Base-by-base conservation (phyloP, 352 stramenopile genomes). In the Phytophthora meadii region DNA sequence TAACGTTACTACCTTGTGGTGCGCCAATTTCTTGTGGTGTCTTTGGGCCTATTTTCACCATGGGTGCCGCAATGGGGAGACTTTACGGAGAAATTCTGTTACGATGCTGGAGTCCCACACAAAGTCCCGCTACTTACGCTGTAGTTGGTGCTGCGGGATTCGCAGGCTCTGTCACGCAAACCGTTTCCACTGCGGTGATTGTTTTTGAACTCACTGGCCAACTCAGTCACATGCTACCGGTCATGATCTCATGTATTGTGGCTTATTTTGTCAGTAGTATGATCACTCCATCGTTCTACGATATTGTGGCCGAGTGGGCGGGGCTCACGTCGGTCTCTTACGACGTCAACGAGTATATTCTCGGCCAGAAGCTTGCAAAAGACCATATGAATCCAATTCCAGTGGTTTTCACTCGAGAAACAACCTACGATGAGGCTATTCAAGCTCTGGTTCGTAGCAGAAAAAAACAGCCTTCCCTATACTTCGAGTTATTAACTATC, bases 121-220 rank as follows among this genome's bases (percentile, higher is more conserved):
- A 93, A 61, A 89, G 77, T 1, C 83, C 85, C 14, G 83, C 85
- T 1, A 89, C 87, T 15, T 98, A 97, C 44, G 89, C 94, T 0
- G 82, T 98, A n/a, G 92, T 98, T 2, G 94, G 94, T 0, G 94
- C 93, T 12, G 94, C 94, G n/a, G 87, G 89, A 42, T 97, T 98
- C 54, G 74, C 92, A 6, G 90, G 91, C 0, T 96, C 90, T 0
- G 93, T 94, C 2, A 98, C 94, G 1, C 74, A 94, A 39, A 96
- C 94, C 3, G 85, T 98, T 15, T 97, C 87, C 0, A 95, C 85
- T 2, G 82, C 87, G 2, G 85, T 95, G 24, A 92, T 95, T 34
- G 90, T 98, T 47, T 95, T 95, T 40, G 87, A 95, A 44, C 71
- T 95, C 28, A 95, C 87, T 6, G 87, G 87, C 0, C 87, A 95